Evolutionary conservation across 495 filamentous ascomycete genomes (phyloP), one percentile per base, ranked within the genome.

Genomic region (Penicillium salamii): DNA sequence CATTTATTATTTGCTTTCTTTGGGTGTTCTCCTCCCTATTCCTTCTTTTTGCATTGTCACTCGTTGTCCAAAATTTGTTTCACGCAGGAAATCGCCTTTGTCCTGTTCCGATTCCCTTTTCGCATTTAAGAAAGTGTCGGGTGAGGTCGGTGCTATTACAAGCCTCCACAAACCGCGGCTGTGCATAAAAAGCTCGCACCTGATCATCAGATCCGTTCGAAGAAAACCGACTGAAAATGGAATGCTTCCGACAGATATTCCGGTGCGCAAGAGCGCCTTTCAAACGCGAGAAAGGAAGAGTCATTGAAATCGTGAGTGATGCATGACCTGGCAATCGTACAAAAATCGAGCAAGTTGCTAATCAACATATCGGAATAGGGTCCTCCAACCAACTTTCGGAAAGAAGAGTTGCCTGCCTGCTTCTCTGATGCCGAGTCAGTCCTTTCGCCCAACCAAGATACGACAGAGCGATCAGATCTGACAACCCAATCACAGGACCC

Each of bases 361-460:
- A 60, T 29, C 33, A 42, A 2, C 24, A 11, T 7, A 32, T 39
- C 23, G 24, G 15, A 36, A 26, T 45, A 76, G 73, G 70, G 71
- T 11, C 69, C 62, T 36, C 73, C 73, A 11, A 76, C 67, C 18
- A 63, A 76, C 40, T 76, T 76, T 48, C 62, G 73, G 33, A 75
- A 72, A 53, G 73, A 76, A 62, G 68, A 74, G 41, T 34, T 68
- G 39, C 67, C 71, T 24, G 54, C 66, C 5, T 72, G 61, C 43
- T 69, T 74, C 54, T 58, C 59, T 21, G 73, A 74, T 59, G 70
- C 68, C 52, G 73, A 75, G 73, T 76, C 53, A 66, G 71, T 71
- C 26, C 20, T 59, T 38, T 53, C 52, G 50, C 56, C 52, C 42
- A 56, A 18, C 23, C 52, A 62, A 37, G 53, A 26, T 34, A 17